Evolutionary conservation across 2,329 filamentous ascomycete species (phyloP), one percentile per base, ranked within the genome.

Genomic region (Exophiala calicioides): DNA sequence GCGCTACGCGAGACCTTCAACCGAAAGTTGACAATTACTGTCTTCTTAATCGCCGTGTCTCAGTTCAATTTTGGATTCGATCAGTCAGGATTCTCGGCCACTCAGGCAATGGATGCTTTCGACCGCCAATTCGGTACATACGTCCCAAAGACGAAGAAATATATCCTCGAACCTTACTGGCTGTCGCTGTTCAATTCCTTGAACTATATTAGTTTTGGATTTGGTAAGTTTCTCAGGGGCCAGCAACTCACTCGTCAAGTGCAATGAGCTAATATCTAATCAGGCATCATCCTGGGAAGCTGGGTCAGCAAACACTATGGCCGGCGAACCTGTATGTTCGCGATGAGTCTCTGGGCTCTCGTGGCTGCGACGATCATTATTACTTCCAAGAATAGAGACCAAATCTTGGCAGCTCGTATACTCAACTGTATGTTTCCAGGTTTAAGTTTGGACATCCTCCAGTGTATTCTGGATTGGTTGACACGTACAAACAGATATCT

Each of bases 51-150:
- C 29, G 24, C 42, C 23, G 12, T 45, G 8, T 50, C 47, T 9
- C 41, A 44, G 21, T 37, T 50, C 41, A 50, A 50, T 23, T 50
- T 40, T 26, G 47, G 47, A n/a, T 36, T 50, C 34, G 47, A 50
- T 12, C 8, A 37, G 15, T 30, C 35, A 5, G 47, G 37, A 3
- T 45, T 44, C 29, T 31, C 40, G 5, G 37, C 31, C 16, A 50
- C 47, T 4, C 47, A 50, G 18, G 47, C 47, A 4, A 39, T 50
- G 47, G 13, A 26, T 5, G 27, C 47, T 1, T 50, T 50, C 16
- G 33, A 50, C 16, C 13, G 38, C 15, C 36, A 50, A 18, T 50
- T 44, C 19, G 47, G 47, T 8, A 3, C 6, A 4, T 50, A 30
- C 41, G 13, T 44, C 21, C 16, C 26, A 5, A 39, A 50, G n/a